phyloP scores from a whole-genome alignment of 306 rosid genomes.

The Potentilla sterilis region DNA sequence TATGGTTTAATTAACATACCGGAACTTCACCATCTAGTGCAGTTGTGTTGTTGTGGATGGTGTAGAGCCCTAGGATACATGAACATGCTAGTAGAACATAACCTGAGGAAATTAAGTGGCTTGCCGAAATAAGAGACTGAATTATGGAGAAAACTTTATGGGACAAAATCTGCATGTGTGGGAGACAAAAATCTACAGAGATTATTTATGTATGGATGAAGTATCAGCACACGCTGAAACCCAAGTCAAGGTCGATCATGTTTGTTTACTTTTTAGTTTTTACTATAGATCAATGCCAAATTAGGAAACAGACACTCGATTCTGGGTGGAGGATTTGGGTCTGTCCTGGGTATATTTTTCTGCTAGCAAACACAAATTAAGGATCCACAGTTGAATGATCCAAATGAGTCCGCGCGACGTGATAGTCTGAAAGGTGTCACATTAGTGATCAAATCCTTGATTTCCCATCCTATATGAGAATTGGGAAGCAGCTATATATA shows the following conservation, averaged over 20 bases:
- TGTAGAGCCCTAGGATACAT: no score
- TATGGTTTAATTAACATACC: no score
- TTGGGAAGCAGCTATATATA: neutral
- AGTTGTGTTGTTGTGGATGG: no score
- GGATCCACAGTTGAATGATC: neutral
- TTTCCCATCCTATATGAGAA: neutral
- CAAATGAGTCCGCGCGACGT: neutral
- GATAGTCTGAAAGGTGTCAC: neutral
- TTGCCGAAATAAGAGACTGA: no score
- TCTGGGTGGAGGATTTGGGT: neutral
- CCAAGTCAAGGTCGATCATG: no score
- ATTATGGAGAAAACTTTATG: no score
- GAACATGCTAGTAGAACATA: no score
- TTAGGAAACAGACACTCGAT: neutral
- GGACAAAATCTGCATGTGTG: neutral
- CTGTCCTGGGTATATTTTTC: neutral
- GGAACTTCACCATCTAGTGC: no score
- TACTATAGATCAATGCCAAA: neutral
- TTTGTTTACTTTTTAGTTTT: neutral
- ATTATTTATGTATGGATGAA: conserved; percentile 9
- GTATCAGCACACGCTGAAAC: neutral
- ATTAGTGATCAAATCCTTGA: neutral
- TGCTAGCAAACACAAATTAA: conserved; percentile 6
- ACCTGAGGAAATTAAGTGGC: no score
- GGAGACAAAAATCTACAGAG: neutral